Conservation (phyloP, 805 yeast genomes). For the Spathaspora hagerdaliae region DNA sequence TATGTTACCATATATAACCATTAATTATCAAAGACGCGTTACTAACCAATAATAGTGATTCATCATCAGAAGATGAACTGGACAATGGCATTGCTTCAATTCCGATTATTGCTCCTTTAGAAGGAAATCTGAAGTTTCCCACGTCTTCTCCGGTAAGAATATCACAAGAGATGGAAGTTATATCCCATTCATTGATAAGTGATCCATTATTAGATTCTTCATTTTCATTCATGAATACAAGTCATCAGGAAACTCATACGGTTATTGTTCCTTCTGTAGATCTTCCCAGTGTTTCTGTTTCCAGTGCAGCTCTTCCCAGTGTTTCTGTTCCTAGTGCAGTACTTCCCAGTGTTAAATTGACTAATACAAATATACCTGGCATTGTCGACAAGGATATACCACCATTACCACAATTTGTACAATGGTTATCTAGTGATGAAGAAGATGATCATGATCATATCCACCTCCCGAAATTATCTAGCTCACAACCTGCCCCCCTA, state of each 20-base stretch:
- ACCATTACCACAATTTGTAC: neutral
- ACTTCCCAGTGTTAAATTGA: too few species aligned
- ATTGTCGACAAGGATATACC: neutral
- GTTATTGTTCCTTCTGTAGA: too few species aligned
- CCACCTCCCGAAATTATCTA: neutral
- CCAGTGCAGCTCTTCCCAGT: too few species aligned
- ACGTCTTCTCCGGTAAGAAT: neutral
- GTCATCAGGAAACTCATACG: too few species aligned
- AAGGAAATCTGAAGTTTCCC: too few species aligned
- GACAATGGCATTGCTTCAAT: too few species aligned
- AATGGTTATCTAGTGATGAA: conserved; percentile 7
- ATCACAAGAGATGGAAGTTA: neutral
- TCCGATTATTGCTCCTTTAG: too few species aligned
- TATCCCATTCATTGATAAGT: neutral
- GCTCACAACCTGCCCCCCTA: neutral
- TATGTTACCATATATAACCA: conserved; percentile 8
- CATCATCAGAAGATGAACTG: neutral
- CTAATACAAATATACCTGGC: too few species aligned
- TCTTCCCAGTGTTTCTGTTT: too few species aligned
- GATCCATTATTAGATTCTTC: conserved; percentile 17
- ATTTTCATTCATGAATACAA: conserved; percentile 10
- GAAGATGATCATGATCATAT: neutral
- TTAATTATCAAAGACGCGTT: conserved; percentile 1
- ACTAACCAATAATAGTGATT: neutral
- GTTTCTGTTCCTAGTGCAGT: too few species aligned